Percentiles rank a stretch among this genome's conserved stretches.
Conservation (phyloP, 768 basidiomycete species). For the Macrolepiota fuliginosa region DNA sequence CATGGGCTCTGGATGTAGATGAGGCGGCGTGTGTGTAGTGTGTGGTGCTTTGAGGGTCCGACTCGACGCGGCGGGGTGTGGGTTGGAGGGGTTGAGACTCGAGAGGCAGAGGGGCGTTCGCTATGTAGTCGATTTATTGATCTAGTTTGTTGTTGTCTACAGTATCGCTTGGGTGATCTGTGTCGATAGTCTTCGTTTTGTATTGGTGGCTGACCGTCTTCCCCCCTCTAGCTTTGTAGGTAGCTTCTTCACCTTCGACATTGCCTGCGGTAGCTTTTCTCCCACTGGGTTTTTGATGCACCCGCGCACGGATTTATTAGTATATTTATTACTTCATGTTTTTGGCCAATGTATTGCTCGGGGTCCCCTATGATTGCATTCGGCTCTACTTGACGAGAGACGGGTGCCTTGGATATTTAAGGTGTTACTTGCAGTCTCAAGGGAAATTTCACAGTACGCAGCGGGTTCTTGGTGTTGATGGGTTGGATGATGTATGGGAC, state of each 20-base stretch:
- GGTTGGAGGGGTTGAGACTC: neutral
- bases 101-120: neutral
- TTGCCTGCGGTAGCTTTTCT: conserved; percentile 13
- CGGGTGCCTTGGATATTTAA: too few relatives aligned
- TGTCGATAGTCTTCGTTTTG: neutral
- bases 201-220: neutral
- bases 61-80: too few relatives aligned
- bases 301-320: neutral
- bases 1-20: neutral
- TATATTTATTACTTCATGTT: neutral
- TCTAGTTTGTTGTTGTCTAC: neutral
- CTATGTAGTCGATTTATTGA: neutral
- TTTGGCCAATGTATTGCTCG: neutral
- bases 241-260: conserved; percentile 7
- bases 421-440: too few relatives aligned
- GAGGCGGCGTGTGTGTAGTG: conserved; percentile 2
- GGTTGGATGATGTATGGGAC: too few relatives aligned
- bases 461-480: too few relatives aligned
- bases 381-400: too few relatives aligned
- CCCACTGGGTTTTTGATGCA: conserved; percentile 5
- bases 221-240: neutral
- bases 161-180: neutral
- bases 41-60: too few relatives aligned
- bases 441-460: too few relatives aligned
- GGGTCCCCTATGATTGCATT: neutral